Evolutionary conservation across 2,329 filamentous ascomycete species (phyloP), one percentile per base, ranked within the genome.

Genomic region (Blumeriella jaapii): DNA sequence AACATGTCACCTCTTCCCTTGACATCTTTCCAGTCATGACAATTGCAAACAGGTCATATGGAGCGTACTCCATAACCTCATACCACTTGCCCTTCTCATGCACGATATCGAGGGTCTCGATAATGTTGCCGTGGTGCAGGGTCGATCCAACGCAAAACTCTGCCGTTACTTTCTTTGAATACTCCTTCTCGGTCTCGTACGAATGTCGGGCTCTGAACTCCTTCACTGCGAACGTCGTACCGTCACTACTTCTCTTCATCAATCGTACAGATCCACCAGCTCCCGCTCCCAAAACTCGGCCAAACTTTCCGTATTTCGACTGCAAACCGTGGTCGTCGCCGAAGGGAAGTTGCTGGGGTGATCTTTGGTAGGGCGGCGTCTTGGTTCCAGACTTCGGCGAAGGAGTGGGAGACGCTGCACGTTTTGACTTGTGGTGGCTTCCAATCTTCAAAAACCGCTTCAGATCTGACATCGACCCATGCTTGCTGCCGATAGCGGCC

Each of bases 11-110:
- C 58, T 98, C 91, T 49, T 93, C 82, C 40, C 85, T 77, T 25
- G 75, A 74, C 91, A 98, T 98, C 61, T 86, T 93, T 22, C 91
- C 91, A 0, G 91, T 96, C 91, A 98, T 98, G 47, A 98, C 91
- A 46, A 93, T 94, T 9, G 91, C 91, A 56, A 98, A 98, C 18
- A 98, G 69, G 57, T 98, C 91, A 54, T 69, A 98, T 0, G 91
- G 91, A 8, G 87, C 91, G 54, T 93, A 98, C 56, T 98, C 91
- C 91, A 98, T 98, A 26, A 98, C 91, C 55, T 96, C 89, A 53
- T 86, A 98, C 85, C 91, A 98, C 46, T 81, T 86, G 32, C 75
- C 77, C 59, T 89, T 91, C 61, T 98, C 91, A 48, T 93, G 83
- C 8, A 98, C 75, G 44, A 98, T 93, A 58, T 98, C 91, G 47